Percentiles rank a stretch among this genome's conserved stretches.
Conservation (phyloP, 805 yeast species). For the Maudiozyma pseudohumilis region DNA sequence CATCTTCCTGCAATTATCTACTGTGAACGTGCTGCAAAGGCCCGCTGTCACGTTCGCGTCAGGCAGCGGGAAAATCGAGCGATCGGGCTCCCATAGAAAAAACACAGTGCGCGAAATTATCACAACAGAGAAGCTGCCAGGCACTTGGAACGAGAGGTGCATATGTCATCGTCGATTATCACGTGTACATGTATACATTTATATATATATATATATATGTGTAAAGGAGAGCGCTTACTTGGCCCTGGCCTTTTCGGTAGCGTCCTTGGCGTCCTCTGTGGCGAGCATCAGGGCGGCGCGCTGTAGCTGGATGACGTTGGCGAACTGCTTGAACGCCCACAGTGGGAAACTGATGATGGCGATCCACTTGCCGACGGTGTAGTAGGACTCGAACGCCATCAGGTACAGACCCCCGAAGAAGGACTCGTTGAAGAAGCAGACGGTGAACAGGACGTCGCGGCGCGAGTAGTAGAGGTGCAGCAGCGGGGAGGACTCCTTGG, state of each 20-base stretch:
- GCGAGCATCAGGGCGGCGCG: constrained; percentile 81
- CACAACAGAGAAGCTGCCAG: no score
- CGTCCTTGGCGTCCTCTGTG: constrained; percentile 44
- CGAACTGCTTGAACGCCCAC: constrained; percentile 82
- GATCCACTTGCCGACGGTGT: constrained; percentile 50
- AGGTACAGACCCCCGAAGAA: constrained; percentile 86
- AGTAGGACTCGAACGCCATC: constrained; percentile 42
- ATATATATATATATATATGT: background rate
- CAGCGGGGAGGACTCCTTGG: constrained; percentile 57
- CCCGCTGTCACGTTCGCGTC: no score
- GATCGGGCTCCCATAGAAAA: no score
- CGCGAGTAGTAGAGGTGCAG: constrained; percentile 81
- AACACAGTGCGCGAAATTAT: no score
- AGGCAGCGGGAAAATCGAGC: no score
- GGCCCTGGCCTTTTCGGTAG: constrained; percentile 15
- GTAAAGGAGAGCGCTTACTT: background rate
- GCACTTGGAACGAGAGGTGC: constrained; percentile 5
- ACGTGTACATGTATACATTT: background rate
- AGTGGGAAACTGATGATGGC: constrained; percentile 64
- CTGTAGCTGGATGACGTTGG: constrained; percentile 79
- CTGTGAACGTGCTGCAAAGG: no score
- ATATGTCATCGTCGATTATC: background rate
- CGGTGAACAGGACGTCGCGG: constrained; percentile 69
- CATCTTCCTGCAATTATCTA: no score
- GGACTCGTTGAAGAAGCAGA: constrained; percentile 88